These are phyloP conservation scores for Sporisorium graminicola DNA, from an alignment of 1,284 basidiomycete genomes.

Conservation along the genomic window DNA sequence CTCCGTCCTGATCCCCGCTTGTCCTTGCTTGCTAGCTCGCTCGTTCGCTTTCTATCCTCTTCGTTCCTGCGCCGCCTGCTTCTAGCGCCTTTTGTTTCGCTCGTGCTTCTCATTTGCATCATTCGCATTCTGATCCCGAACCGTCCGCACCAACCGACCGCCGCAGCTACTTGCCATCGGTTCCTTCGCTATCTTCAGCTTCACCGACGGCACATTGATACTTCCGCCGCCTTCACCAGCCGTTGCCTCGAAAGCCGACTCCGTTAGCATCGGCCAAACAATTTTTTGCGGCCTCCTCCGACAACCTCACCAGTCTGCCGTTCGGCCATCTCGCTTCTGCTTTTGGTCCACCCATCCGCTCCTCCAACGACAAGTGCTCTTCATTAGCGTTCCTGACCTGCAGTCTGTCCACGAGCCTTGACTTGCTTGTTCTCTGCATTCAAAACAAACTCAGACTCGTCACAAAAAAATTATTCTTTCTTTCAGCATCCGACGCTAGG, in stretches of 20 bases:
- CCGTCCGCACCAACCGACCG: background rate
- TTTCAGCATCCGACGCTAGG: background rate
- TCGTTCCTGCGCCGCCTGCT: background rate
- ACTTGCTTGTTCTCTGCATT: constrained; percentile 1
- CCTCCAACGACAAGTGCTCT: background rate
- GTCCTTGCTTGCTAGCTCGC: background rate
- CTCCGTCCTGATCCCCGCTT: too few relatives aligned
- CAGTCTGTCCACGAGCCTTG: constrained; percentile 2
- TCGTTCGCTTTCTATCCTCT: background rate
- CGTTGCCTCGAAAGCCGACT: too few relatives aligned
- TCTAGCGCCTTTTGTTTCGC: background rate
- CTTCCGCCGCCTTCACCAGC: too few relatives aligned
- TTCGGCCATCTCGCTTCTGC: constrained; percentile 5
- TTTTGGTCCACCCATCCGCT: background rate
- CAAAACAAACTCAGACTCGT: background rate
- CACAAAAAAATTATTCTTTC: too few relatives aligned
- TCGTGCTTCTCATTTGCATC: background rate
- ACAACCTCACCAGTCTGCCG: constrained; percentile 38
- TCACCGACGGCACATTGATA: constrained; percentile 14
- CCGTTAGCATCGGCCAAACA: background rate
- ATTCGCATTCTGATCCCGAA: background rate
- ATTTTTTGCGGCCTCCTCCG: background rate
- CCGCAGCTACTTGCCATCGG: constrained; percentile 16
- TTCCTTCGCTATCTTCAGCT: background rate
- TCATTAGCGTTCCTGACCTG: constrained; percentile 14